Base-by-base conservation (phyloP, 1,284 basidiomycete genomes). In the Peniophora sp. region DNA sequence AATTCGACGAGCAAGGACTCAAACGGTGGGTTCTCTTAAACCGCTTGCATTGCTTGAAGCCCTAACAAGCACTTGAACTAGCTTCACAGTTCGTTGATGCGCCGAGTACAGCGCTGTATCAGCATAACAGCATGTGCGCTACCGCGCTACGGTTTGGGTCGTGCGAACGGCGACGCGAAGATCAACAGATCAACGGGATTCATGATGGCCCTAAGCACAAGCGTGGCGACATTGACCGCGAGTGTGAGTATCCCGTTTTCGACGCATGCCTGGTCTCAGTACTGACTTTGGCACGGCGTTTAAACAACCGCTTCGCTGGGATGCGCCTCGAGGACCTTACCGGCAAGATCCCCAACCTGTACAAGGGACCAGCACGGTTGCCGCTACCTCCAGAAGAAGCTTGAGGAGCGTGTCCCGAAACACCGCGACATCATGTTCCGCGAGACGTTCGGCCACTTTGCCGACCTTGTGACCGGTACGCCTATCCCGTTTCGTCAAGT, bases 321-420 rank as follows among this genome's bases (percentile, higher is more conserved):
- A 96, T 93, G 44, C 86, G 93, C 47, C 77, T 99, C 51, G 96
- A 99, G 66, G 97, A 99, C 63, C 74, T 99, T 43, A 85, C 90
- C 59, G 96, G 96, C 55, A 92, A 98, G 68, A 95, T 99, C 58
- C 84, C 94, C 23, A 76, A 82, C 14, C 72, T 99, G 24, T 98
- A 95, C 81, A 98, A 98, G 70, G 68, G 97, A 99, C 68, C 97
- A 99, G 70, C 97, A 99, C 68, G 97, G 97, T 2, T 99, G 97
- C 66, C 85, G 97, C 36, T 99, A 97, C 66, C 73, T 99, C 52
- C 97, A 99, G 70, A 99, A 99, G 83, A 99, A 99, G 72, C 79
- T 99, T 37, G 97, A 99, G 68, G 97, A 99, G 64, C 91, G 90
- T 54, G 81, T 88, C 55, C 81, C 93, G 14, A 90, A 95, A 66